Evolutionary conservation across 148 eudicot species (phyloP).

Genomic region (Bassia scoparia): DNA sequence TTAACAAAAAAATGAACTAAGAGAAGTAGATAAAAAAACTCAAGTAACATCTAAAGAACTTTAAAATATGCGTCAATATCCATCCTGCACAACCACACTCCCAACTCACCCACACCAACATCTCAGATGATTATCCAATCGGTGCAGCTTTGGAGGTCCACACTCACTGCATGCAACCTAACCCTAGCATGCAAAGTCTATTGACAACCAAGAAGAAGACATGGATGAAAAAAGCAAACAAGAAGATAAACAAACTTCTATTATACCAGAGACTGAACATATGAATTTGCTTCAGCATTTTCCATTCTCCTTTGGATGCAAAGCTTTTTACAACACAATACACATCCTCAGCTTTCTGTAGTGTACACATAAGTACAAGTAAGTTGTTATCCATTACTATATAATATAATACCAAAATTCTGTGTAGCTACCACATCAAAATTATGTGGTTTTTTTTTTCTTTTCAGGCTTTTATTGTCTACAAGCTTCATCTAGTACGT

Average conservation of each 20-base stretch:
- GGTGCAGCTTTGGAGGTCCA: not conserved
- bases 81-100: not conserved
- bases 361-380: constrained; percentile 18
- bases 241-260: not conserved
- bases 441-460: too few species aligned
- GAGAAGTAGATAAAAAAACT: too few species aligned
- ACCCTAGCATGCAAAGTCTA: not conserved
- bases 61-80: not conserved
- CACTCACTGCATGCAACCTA: not conserved
- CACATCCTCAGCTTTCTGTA: constrained; percentile 84
- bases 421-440: too few species aligned
- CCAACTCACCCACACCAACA: not conserved
- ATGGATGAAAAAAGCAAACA: not conserved
- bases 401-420: too few species aligned
- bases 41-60: not conserved
- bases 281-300: constrained; percentile 60
- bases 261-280: constrained; percentile 70
- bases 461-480: too few species aligned
- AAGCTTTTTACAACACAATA: constrained; percentile 82
- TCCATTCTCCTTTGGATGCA: constrained; percentile 61
- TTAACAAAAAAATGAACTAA: not conserved
- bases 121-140: not conserved
- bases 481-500: too few species aligned
- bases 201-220: not conserved
- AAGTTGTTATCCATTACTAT: constrained; percentile 4